phyloP scores from a whole-genome alignment of 108 stramenopile genomes.

The Chaetoceros muelleri region DNA sequence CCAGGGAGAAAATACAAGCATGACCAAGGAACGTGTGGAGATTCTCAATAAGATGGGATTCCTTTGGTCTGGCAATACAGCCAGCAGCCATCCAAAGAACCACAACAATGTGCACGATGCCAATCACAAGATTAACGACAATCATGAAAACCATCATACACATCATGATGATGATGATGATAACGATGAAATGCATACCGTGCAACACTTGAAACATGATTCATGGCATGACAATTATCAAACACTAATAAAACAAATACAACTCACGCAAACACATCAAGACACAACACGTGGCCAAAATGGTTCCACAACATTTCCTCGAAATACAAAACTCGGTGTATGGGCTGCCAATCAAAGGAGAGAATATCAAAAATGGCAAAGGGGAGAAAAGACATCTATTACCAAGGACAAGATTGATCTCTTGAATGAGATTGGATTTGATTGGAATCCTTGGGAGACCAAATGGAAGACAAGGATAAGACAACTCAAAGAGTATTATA shows the following conservation, averaged over 20 bases:
- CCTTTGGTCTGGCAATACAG: slow-evolving; percentile 15
- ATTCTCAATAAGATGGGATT: slow-evolving; percentile 30
- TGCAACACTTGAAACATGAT: neutral
- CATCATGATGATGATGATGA: slow-evolving; percentile 3
- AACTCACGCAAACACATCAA: too few relatives aligned
- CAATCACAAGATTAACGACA: too few relatives aligned
- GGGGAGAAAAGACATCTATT: slow-evolving; percentile 8
- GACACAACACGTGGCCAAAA: too few relatives aligned
- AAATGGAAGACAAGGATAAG: slow-evolving; percentile 1
- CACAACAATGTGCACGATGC: too few relatives aligned
- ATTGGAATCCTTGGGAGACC: slow-evolving; percentile 3
- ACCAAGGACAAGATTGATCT: slow-evolving; percentile 1
- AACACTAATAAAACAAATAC: neutral
- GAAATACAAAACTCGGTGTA: neutral
- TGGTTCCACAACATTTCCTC: neutral
- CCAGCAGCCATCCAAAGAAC: neutral
- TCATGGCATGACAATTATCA: slow-evolving; percentile 5
- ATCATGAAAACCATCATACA: too few relatives aligned
- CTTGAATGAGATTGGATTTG: slow-evolving; percentile 7
- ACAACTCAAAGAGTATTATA: neutral
- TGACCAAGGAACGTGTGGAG: slow-evolving; percentile 32
- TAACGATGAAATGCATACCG: neutral
- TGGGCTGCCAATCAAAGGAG: slow-evolving; percentile 8
- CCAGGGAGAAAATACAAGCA: slow-evolving; percentile 9
- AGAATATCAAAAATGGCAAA: slow-evolving; percentile 1